Conservation (phyloP, 2,329 filamentous ascomycete species). For the Dryadomyces quercivorus region DNA sequence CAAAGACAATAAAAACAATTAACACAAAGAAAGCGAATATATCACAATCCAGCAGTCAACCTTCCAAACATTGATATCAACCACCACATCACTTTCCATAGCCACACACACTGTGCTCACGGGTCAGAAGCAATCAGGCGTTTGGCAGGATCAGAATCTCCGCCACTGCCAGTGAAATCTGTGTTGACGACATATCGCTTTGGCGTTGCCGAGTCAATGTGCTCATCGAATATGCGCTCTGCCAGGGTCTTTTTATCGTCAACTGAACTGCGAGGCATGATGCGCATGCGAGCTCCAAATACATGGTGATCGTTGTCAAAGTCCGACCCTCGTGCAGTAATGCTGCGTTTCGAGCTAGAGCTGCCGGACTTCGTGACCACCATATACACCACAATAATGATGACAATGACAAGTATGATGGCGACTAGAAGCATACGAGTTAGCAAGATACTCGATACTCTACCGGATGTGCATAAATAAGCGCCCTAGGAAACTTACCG, state of each 20-base stretch:
- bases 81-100: not conserved
- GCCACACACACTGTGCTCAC: not conserved
- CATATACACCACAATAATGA: conserved; percentile 37
- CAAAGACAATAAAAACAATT: not conserved
- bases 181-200: conserved; percentile 7
- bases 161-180: conserved; percentile 8
- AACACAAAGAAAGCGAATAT: not conserved
- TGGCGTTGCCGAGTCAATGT: not conserved
- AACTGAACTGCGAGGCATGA: not conserved
- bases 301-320: conserved; percentile 8
- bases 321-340: conserved; percentile 13
- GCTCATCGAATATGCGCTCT: not conserved
- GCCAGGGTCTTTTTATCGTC: not conserved
- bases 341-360: conserved; percentile 17
- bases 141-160: not conserved
- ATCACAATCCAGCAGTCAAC: not conserved
- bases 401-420: conserved; percentile 39
- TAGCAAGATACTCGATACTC: not conserved
- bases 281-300: not conserved
- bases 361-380: conserved; percentile 25
- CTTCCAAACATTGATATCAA: not conserved
- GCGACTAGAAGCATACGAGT: conserved; percentile 24
- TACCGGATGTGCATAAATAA: not conserved
- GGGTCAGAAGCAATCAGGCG: not conserved
- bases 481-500: conserved; percentile 27